Percentiles rank a stretch among this genome's conserved stretches.
phyloP scores from a whole-genome alignment of 176 grass and related monocot species.

The Secale cereale region DNA sequence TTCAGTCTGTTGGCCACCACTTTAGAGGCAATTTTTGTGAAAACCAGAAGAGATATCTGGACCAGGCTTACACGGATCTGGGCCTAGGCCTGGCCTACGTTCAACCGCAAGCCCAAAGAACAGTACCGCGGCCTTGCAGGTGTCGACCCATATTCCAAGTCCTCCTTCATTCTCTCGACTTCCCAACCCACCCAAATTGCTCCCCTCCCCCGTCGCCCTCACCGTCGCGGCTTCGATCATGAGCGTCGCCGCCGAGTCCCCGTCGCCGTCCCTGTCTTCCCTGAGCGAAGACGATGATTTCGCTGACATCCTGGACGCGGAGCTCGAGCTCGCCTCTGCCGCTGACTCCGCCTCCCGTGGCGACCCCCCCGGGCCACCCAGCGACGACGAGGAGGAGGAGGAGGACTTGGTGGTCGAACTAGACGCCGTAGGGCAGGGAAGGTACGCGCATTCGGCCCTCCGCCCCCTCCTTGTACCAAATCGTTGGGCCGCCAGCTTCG shows the following conservation, averaged over 20 bases:
- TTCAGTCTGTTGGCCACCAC: too few species aligned
- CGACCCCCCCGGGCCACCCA: slow-evolving; percentile 19
- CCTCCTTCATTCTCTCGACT: not conserved
- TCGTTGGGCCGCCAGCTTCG: not conserved
- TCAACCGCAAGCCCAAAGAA: not conserved
- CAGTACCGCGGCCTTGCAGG: not conserved
- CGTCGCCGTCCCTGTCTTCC: slow-evolving; percentile 53
- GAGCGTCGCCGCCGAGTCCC: slow-evolving; percentile 69
- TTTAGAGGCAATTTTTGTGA: too few species aligned
- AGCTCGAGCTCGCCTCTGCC: slow-evolving; percentile 57
- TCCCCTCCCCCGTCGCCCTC: not conserved
- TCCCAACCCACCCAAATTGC: not conserved
- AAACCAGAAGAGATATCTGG: not conserved
- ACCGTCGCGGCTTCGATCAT: slow-evolving; percentile 31
- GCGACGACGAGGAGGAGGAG: not conserved
- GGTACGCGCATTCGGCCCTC: not conserved
- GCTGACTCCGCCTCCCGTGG: slow-evolving; percentile 27
- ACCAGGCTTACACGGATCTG: not conserved
- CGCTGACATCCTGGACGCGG: slow-evolving; percentile 56
- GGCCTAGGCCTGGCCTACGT: not conserved
- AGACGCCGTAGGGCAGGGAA: slow-evolving; percentile 37
- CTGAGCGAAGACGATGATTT: slow-evolving; percentile 73
- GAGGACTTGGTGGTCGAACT: slow-evolving; percentile 20
- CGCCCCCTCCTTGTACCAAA: not conserved
- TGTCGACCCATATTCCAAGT: not conserved